A percentile compares a stretch with the other conserved stretches of the same genome.
Evolutionary conservation across 495 filamentous ascomycete species (phyloP).

Genomic region (Aspergillus olivimuriae): DNA sequence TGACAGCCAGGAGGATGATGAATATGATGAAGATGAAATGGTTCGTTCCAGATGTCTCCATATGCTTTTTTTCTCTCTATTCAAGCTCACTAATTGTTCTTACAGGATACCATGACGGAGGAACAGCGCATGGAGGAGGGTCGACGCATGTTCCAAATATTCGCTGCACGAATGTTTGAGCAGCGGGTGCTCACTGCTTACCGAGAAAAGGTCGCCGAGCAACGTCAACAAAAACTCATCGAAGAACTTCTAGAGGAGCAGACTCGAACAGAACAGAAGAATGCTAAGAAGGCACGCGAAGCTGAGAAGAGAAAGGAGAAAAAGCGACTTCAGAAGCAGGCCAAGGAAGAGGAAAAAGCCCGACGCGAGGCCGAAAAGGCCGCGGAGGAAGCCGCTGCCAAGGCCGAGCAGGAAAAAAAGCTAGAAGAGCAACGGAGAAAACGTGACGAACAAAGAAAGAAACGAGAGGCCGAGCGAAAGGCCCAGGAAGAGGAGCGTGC

Average conservation of each 20-base stretch:
- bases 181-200: conserved; percentile 96
- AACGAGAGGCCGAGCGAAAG: conserved; percentile 87
- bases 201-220: conserved; percentile 87
- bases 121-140: conserved; percentile 99
- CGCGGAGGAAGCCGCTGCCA: conserved; percentile 75
- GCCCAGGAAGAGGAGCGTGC: conserved; percentile 80
- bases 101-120: conserved; percentile 90
- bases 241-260: conserved; percentile 87
- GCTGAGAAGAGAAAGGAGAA: conserved; percentile 91
- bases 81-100: conserved; percentile 23
- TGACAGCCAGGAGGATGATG: conserved; percentile 79
- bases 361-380: conserved; percentile 82
- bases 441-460: conserved; percentile 85
- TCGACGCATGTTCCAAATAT: conserved; percentile 98
- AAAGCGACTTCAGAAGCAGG: conserved; percentile 74
- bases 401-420: conserved; percentile 71
- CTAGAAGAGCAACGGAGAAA: conserved; percentile 71
- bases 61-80: conserved; percentile 1
- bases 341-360: conserved; percentile 83
- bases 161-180: conserved; percentile 98
- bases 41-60: conserved; percentile 29
- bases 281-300: conserved; percentile 89
- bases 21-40: conserved; percentile 85
- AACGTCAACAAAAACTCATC: conserved; percentile 85
- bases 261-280: conserved; percentile 63